phyloP scores from a whole-genome alignment of 352 stramenopile genomes.

The Pythium scleroteichum region DNA sequence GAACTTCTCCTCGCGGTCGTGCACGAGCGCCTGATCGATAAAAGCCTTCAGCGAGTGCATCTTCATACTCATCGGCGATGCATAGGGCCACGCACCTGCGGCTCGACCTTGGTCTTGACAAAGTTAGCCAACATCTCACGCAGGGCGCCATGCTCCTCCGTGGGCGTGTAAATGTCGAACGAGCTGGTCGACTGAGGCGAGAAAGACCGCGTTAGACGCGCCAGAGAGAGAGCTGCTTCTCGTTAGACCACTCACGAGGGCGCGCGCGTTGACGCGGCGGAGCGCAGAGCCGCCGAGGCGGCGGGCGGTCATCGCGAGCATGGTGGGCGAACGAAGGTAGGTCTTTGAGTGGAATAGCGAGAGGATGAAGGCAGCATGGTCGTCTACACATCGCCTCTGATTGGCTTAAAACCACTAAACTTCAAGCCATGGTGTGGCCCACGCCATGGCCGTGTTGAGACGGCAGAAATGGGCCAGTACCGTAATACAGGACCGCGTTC shows the following conservation, averaged over 20 bases:
- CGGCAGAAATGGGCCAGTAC: slow-evolving; percentile 12
- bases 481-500: slow-evolving; percentile 13
- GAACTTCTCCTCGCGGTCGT: slow-evolving; percentile 97
- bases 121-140: slow-evolving; percentile 94
- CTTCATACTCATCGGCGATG: too few relatives aligned
- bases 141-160: slow-evolving; percentile 86
- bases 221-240: not conserved
- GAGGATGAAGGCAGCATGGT: slow-evolving; percentile 2
- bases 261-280: slow-evolving; percentile 19
- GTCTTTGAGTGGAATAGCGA: slow-evolving; percentile 15
- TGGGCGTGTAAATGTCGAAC: slow-evolving; percentile 88
- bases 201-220: slow-evolving; percentile 12
- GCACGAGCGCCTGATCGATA: slow-evolving; percentile 76
- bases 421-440: slow-evolving; percentile 32
- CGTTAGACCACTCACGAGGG: slow-evolving; percentile 14
- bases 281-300: slow-evolving; percentile 19
- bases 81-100: too few relatives aligned
- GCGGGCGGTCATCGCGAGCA: slow-evolving; percentile 23
- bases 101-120: slow-evolving; percentile 96
- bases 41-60: not conserved
- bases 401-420: slow-evolving; percentile 28
- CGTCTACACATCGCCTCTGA: slow-evolving; percentile 18
- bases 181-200: slow-evolving; percentile 18
- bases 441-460: slow-evolving; percentile 20
- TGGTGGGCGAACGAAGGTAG: not conserved